Percentiles rank a stretch among this genome's conserved stretches.
phyloP scores from a whole-genome alignment of 257 asterid species.

The Fraxinus cuspidata region DNA sequence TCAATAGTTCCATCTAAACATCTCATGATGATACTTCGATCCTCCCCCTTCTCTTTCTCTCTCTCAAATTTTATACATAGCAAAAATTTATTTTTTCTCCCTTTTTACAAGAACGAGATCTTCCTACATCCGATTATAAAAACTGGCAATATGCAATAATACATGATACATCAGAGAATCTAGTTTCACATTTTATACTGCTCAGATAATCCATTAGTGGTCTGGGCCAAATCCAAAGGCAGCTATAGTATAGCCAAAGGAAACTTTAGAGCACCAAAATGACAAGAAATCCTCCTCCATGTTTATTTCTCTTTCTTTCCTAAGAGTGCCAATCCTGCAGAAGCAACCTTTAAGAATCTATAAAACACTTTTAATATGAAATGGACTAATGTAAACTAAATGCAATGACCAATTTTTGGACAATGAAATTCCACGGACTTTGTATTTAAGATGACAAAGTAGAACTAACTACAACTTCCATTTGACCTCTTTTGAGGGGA shows the following conservation, averaged over 20 bases:
- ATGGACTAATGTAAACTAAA: not conserved
- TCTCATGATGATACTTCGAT: not conserved
- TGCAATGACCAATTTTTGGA: not conserved
- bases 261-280: not conserved
- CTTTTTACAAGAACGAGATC: not conserved
- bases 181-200: not conserved
- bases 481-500: not conserved
- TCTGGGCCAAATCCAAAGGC: not conserved
- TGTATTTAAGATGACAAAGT: not conserved
- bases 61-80: not conserved
- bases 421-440: not conserved
- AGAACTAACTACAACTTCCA: not conserved
- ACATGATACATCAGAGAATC: not conserved
- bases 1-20: not conserved
- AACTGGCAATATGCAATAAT: not conserved
- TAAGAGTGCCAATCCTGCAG: not conserved
- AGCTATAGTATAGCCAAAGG: not conserved
- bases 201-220: not conserved
- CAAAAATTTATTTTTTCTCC: not conserved
- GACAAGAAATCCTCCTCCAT: slow-evolving; percentile 2
- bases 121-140: not conserved
- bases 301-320: not conserved
- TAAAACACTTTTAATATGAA: not conserved
- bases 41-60: not conserved
- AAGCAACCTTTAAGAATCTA: not conserved